Base-by-base conservation (phyloP, 2,329 filamentous ascomycete species). In the Golovinomyces cichoracearum region DNA sequence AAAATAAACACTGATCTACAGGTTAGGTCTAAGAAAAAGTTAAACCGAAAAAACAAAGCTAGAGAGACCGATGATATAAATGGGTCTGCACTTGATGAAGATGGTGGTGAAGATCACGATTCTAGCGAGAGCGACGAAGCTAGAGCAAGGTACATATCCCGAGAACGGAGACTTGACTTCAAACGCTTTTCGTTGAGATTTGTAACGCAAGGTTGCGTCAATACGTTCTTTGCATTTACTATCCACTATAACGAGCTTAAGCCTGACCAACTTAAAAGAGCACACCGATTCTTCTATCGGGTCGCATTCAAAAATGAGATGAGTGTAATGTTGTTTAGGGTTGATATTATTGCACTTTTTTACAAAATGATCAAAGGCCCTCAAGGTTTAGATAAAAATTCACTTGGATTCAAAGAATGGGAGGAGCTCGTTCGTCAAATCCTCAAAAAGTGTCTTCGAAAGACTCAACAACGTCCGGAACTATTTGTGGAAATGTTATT, bases 1-100 rank as follows among this genome's bases (percentile, higher is more conserved):
- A 94, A 94, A 62, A 83, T 93, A 59, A 95, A 98, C 57, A 75
- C 80, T 5, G 85, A 95, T 58, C 75, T 98, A 69, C 86, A 95
- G 62, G 77, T 98, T 22, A 81, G 86, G 47, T 92, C 85, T 0
- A 78, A 81, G 52, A 75, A 80, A 54, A 72, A 80, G 45, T 74
- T 77, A 4, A 72, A 79, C 40, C 76, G 72, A 57, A 90, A 83
- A 65, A 81, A 80, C 63, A 79, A 78, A 63, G 73, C 72, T 19
- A 70, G 68, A 21, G 71, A 65, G 55, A 65, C 21, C 62, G 55
- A 23, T 37, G 67, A 69, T 5, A 71, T 73, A 21, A 74, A 76
- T n/a, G 74, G 75, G 2, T 81, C 80, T 2, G 80, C 26, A 12
- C 3, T 26, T 27, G 15, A 26, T 23, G 19, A 81, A 9, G 46